Base-by-base conservation (phyloP, 257 asterid genomes). In the Gentiana macrophylla region DNA sequence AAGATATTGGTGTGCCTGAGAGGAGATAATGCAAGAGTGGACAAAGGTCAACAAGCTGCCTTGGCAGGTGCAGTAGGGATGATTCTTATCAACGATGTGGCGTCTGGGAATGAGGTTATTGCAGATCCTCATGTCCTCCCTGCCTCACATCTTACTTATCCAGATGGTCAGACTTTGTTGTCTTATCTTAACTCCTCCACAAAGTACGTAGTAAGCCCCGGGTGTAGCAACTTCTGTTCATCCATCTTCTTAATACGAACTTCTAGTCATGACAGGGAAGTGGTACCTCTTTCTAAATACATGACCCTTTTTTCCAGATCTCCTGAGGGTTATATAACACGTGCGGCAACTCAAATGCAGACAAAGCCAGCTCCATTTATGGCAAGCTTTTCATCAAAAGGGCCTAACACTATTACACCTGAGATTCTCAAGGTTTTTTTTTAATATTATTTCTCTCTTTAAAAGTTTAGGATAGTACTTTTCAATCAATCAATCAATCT, bases 101-200 rank as follows among this genome's bases (percentile, higher is more conserved):
- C 60, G 44, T 84, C 91, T 35, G 96, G 90, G 12, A 81, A 87
- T 68, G 98, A 91, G 59, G 74, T 84, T 34, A 61, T 80, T 49
- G 95, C 94, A 43, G 98, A 91, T 55, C 86, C 98, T 65, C 96
- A 83, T 64, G 74, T 87, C 46, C 78, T 86, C 24, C 96, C 98
- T 1, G 87, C 95, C 63, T 77, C 98, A 37, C 88, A 81, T 3
- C 83, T 91, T 77, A 87, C 66, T 59, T 87, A 84, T 73, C 59
- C 74, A 0, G 90, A 84, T 64, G 96, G 96, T 9, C 72, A 82
- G 63, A 73, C 84, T 57, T 76, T 87, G 50, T 70, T 67, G 56
- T 59, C 74, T 12, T 83, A 84, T 51, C 63, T 91, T 55, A 62
- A 47, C 11, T 73, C 84, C 11, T 73, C 84, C 13, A 72, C 83